These are phyloP conservation scores for Gaeumannomyces tritici DNA, from an alignment of 2,329 filamentous ascomycete species.

Conservation along the genomic window DNA sequence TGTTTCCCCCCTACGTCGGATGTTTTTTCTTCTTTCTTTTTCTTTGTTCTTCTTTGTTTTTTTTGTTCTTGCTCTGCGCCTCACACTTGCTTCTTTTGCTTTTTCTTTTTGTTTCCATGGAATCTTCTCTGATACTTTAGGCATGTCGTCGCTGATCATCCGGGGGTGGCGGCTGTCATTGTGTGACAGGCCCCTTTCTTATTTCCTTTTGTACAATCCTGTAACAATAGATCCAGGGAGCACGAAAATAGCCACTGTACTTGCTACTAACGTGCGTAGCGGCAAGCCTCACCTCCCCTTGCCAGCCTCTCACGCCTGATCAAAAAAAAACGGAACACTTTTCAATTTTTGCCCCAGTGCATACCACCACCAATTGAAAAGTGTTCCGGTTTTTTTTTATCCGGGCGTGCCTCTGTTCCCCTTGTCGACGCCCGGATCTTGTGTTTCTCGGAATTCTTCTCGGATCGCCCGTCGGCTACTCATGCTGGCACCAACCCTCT, in stretches of 20 bases:
- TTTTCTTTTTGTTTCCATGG: neutral
- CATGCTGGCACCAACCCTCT: no score
- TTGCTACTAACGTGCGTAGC: neutral
- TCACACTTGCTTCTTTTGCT: no score
- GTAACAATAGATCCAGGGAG: neutral
- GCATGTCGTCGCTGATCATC: no score
- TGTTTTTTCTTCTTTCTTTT: neutral
- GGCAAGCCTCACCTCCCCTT: neutral
- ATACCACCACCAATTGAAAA: no score
- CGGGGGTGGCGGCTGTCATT: neutral
- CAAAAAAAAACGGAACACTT: no score
- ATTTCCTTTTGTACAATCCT: neutral
- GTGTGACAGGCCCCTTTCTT: neutral
- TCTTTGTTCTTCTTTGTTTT: neutral
- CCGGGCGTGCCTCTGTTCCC: no score
- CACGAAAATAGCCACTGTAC: neutral
- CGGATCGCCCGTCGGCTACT: no score
- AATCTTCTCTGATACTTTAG: neutral
- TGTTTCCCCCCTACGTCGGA: neutral
- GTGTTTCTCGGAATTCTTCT: no score
- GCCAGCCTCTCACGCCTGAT: no score
- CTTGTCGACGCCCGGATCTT: no score
- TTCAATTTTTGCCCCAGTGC: no score
- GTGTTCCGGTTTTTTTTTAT: no score
- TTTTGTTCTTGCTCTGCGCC: neutral